Evolutionary conservation across 2,329 filamentous ascomycete genomes (phyloP).

Genomic region (Exophiala viscosa): DNA sequence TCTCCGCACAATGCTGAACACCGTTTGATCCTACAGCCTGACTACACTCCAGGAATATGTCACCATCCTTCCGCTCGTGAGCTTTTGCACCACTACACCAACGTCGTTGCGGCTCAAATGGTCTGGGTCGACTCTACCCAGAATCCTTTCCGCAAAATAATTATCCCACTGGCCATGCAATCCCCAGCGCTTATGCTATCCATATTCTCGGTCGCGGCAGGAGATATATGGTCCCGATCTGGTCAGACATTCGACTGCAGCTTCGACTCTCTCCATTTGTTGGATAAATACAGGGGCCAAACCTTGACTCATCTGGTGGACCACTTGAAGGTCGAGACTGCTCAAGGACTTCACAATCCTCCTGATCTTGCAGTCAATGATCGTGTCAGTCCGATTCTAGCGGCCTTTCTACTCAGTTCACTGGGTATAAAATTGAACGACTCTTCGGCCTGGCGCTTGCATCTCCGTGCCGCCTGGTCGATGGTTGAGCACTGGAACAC

Average conservation of each 20-base stretch:
- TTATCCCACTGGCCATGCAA: neutral
- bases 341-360: neutral
- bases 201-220: neutral
- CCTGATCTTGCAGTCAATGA: neutral
- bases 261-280: neutral
- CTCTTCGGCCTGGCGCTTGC: neutral
- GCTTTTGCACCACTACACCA: neutral
- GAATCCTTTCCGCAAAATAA: neutral
- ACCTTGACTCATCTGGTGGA: neutral
- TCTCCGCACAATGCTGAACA: neutral
- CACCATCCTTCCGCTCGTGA: neutral
- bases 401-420: conserved; percentile 2
- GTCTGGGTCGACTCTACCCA: neutral
- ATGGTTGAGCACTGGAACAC: conserved; percentile 3
- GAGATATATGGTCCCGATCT: neutral
- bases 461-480: neutral
- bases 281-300: neutral
- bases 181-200: neutral
- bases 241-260: neutral
- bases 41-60: neutral
- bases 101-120: neutral
- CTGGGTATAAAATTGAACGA: neutral
- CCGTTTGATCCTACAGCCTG: neutral
- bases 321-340: neutral
- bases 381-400: conserved; percentile 1